These are phyloP conservation scores for Cymbopogon flexuosus DNA, from an alignment of 202 grass and related monocot genomes.

Conservation along the genomic window DNA sequence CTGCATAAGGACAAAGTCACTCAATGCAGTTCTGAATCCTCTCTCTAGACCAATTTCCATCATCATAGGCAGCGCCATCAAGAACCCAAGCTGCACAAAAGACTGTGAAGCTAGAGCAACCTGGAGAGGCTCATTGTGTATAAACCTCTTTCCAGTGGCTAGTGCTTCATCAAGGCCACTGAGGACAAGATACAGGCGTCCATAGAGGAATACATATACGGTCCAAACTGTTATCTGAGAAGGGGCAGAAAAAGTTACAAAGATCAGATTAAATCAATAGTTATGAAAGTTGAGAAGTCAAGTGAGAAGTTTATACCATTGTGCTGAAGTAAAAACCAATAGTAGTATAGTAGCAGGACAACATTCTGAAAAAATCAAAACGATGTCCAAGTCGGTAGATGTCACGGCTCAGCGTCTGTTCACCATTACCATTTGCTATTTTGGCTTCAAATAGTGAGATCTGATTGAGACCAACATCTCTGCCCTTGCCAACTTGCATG, in stretches of 20 bases:
- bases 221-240: constrained; percentile 82
- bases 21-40: constrained; percentile 87
- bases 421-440: constrained; percentile 86
- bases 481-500: constrained; percentile 98
- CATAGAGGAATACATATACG: constrained; percentile 88
- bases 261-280: constrained; percentile 6
- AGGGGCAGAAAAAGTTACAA: constrained; percentile 5
- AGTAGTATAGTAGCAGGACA: constrained; percentile 92
- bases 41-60: constrained; percentile 96
- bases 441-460: constrained; percentile 94
- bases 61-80: constrained; percentile 95
- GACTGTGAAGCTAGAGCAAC: constrained; percentile 91
- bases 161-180: constrained; percentile 69
- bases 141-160: constrained; percentile 50
- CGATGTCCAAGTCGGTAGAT: constrained; percentile 82
- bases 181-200: constrained; percentile 79
- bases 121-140: constrained; percentile 73
- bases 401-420: constrained; percentile 83
- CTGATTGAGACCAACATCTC: constrained; percentile 92
- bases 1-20: constrained; percentile 93
- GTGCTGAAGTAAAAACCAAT: constrained; percentile 95
- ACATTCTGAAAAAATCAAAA: constrained; percentile 99
- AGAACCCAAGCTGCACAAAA: constrained; percentile 85
- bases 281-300: background rate
- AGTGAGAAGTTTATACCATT: constrained; percentile 49